Percentiles rank a stretch among this genome's conserved stretches.
Evolutionary conservation across 768 basidiomycete genomes (phyloP).

Genomic region (Leccinellum albellum): DNA sequence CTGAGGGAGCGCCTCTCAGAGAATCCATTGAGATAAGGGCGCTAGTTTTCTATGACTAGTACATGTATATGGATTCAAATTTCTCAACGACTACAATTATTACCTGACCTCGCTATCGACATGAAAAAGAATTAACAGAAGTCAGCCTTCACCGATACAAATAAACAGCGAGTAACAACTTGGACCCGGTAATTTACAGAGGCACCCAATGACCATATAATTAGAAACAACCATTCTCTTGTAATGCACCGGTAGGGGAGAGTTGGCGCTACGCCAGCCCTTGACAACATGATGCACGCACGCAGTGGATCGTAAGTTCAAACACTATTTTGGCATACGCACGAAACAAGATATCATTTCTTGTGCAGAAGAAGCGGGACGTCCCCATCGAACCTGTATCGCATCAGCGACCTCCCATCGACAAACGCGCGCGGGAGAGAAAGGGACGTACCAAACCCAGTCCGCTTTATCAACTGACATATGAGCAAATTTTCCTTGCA

Average conservation of each 20-base stretch:
- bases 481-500: constrained; percentile 7
- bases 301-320: neutral
- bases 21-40: constrained; percentile 36
- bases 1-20: constrained; percentile 26
- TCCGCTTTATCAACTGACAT: neutral
- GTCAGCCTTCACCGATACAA: neutral
- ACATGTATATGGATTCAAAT: neutral
- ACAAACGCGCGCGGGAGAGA: neutral
- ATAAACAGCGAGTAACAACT: no score
- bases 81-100: neutral
- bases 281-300: neutral
- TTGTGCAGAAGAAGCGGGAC: constrained; percentile 8
- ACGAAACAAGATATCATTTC: neutral
- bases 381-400: constrained; percentile 21
- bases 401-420: no score
- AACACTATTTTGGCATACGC: neutral
- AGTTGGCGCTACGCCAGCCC: neutral
- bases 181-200: no score
- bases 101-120: neutral
- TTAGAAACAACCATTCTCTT: neutral
- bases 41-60: constrained; percentile 27
- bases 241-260: neutral
- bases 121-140: neutral
- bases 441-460: constrained; percentile 21
- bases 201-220: neutral